These are phyloP conservation scores for Linnemannia elongata DNA, from an alignment of 192 early-diverging fungal species.

Conservation along the genomic window DNA sequence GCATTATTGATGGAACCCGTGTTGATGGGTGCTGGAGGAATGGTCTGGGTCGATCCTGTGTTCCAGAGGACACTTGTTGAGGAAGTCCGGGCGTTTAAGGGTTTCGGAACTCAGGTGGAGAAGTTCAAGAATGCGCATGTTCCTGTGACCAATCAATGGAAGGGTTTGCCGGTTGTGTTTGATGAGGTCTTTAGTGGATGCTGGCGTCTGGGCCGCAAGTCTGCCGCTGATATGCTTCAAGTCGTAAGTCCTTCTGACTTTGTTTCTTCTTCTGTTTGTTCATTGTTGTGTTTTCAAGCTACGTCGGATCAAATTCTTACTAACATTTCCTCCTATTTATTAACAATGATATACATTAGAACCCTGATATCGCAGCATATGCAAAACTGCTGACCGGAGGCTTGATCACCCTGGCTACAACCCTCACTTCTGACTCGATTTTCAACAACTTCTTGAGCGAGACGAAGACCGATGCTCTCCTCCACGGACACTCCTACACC, in stretches of 20 bases:
- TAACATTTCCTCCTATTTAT: constrained; percentile 10
- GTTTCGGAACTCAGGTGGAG: constrained; percentile 32
- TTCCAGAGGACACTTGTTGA: constrained; percentile 79
- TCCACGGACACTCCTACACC: constrained; percentile 90
- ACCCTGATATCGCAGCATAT: constrained; percentile 82
- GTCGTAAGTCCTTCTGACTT: constrained; percentile 55
- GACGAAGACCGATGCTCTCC: constrained; percentile 74
- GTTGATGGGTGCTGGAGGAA: constrained; percentile 87
- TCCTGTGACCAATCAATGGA: constrained; percentile 49
- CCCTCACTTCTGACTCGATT: constrained; percentile 72
- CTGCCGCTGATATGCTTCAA: constrained; percentile 71
- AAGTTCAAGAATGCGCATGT: constrained; percentile 9
- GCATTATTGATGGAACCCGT: constrained; percentile 84
- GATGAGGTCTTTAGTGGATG: constrained; percentile 89
- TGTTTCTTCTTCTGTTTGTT: no score
- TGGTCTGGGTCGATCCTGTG: constrained; percentile 84
- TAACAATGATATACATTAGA: constrained; percentile 42
- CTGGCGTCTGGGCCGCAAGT: constrained; percentile 72
- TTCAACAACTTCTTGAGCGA: constrained; percentile 76
- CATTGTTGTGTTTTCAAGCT: background rate
- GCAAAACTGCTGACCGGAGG: constrained; percentile 87
- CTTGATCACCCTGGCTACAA: constrained; percentile 76
- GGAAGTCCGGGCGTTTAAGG: constrained; percentile 58
- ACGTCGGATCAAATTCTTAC: background rate
- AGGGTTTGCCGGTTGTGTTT: constrained; percentile 78